Conservation (phyloP, 768 basidiomycete genomes). For the Suillus subalutaceus region DNA sequence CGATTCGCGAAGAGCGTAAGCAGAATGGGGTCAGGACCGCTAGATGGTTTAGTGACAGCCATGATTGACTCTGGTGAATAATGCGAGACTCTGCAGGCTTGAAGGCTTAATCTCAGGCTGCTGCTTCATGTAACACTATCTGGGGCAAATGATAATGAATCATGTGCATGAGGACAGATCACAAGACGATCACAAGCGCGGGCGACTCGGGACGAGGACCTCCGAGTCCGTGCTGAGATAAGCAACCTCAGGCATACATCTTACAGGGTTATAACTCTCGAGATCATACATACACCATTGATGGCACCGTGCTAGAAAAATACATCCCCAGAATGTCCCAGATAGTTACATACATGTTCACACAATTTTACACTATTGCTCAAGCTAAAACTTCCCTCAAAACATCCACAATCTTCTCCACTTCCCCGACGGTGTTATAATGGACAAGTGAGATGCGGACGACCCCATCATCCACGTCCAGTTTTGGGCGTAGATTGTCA, state of each 20-base stretch:
- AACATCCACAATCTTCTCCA: conserved; percentile 57
- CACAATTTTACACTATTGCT: not conserved
- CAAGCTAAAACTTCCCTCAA: conserved; percentile 51
- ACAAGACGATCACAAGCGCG: not conserved
- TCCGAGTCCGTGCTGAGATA: conserved; percentile 10
- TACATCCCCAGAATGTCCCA: not conserved
- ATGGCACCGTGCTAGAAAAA: not conserved
- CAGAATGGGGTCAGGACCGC: conserved; percentile 80
- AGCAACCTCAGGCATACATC: not conserved
- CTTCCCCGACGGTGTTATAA: conserved; percentile 77
- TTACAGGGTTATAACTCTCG: not conserved
- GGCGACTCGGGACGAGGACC: not conserved
- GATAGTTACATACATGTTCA: no score
- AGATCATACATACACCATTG: no score
- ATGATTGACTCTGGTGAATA: conserved; percentile 18
- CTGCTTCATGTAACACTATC: not conserved
- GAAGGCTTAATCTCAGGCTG: not conserved
- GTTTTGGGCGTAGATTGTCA: conserved; percentile 51
- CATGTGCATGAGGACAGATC: conserved; percentile 2
- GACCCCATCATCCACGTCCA: conserved; percentile 65
- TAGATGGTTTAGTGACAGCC: conserved; percentile 14
- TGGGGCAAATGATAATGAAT: not conserved
- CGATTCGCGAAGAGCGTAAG: conserved; percentile 93
- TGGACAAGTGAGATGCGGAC: conserved; percentile 79
- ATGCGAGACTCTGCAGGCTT: conserved; percentile 8